A percentile compares a stretch with the other conserved stretches of the same genome.
Conservation (phyloP, 2,329 filamentous ascomycete genomes). For the Thelonectria discophora region DNA sequence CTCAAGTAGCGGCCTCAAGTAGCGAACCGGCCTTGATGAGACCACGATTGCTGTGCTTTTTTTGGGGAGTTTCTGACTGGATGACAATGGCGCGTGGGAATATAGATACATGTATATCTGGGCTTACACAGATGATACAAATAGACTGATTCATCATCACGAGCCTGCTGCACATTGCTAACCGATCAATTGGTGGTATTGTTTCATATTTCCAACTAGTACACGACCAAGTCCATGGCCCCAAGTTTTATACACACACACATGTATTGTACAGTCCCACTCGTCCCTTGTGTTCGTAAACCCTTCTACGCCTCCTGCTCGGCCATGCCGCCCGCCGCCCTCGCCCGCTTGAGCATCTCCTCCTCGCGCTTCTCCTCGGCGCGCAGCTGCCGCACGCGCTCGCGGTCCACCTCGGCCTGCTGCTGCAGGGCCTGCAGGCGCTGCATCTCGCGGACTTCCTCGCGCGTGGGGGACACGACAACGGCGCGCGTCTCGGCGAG, state of each 20-base stretch:
- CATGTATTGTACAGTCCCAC: conserved; percentile 43
- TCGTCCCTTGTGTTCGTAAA: background rate
- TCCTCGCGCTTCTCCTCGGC: conserved; percentile 70
- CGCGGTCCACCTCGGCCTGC: conserved; percentile 63
- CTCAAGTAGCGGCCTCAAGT: conserved; percentile 72
- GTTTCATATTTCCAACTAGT: conserved; percentile 38
- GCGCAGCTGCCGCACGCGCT: conserved; percentile 60
- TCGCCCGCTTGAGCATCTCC: conserved; percentile 55
- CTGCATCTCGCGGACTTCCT: conserved; percentile 67
- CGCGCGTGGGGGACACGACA: conserved; percentile 62
- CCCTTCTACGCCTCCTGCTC: conserved; percentile 42
- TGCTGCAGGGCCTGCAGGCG: conserved; percentile 64
- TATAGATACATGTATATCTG: conserved; percentile 27
- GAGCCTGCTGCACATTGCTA: background rate
- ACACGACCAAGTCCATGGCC: conserved; percentile 40
- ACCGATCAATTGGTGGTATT: conserved; percentile 28
- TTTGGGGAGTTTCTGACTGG: conserved; percentile 33
- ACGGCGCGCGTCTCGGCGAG: conserved; percentile 69
- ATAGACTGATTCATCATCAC: background rate
- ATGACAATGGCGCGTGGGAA: background rate
- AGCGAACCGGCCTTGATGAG: conserved; percentile 25
- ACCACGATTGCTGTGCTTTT: conserved; percentile 27
- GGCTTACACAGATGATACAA: conserved; percentile 1
- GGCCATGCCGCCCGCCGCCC: conserved; percentile 49
- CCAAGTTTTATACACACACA: conserved; percentile 44